Base-by-base conservation (phyloP, 176 grass and related monocot species). In the Rhynchospora tenuis region DNA sequence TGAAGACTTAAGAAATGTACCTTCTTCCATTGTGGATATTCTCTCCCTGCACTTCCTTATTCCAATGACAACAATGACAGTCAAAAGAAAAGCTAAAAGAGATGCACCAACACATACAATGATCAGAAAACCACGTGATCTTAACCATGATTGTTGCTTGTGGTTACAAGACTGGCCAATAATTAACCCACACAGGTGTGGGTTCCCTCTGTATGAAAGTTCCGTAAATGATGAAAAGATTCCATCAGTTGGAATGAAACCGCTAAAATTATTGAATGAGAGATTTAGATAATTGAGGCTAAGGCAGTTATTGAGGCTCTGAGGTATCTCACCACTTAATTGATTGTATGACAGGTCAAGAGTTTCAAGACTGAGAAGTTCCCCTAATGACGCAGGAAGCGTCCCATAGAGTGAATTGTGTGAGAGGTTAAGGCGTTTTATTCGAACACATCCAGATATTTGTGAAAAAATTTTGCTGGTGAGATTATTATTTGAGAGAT, bases 401-500 rank as follows among this genome's bases (percentile, higher is more conserved):
- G 1, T 6, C 15, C 90, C 90, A 27, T 82, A 6, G 33, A 98
- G 89, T 20, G 17, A 83, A 90, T 98, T 98, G 82, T 98, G 84
- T 2, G 91, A 95, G 20, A 98, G 51, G 82, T 98, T 88, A 27
- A 98, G 72, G 6, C 81, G 64, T 46, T 27, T 45, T 64, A 94
- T 70, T 65, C 66, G 90, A 10, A 62, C 54, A 28, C 88, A 98
- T 9, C 27, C 54, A 1, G 78, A 76, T 20, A 94, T 11, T 26
- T 83, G 74, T 8, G 79, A 6, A 20, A 85, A 81, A 80, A 95
- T 78, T 10, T 5, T 64, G 7, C 92, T 88, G 0, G 46, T 81
- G 73, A 98, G 83, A 17, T 91, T 94, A 86, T 98, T 98, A 61
- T 83, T 78, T 8, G 95, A 98, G 45, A 98, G 74, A 80, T 98